Evolutionary conservation across 352 stramenopile genomes (phyloP).

Genomic region (Globisporangium emineosum): DNA sequence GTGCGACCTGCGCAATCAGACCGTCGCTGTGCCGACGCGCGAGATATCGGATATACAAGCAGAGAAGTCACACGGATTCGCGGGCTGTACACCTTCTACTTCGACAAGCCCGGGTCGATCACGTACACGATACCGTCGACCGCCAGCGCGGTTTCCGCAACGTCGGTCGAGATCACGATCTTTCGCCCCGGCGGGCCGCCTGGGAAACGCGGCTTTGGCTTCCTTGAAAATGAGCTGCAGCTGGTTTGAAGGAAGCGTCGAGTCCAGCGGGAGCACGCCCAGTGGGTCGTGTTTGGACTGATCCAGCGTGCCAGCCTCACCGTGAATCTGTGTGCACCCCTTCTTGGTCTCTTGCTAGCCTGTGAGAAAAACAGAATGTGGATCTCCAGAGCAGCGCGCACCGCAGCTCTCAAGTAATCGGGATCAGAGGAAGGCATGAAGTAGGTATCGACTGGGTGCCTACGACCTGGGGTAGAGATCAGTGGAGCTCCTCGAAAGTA

Average conservation of each 20-base stretch:
- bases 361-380: too few species aligned
- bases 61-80: constrained; percentile 97
- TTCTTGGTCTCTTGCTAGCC: too few species aligned
- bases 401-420: too few species aligned
- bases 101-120: constrained; percentile 98
- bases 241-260: constrained; percentile 97
- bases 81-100: constrained; percentile 99
- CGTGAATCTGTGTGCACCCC: too few species aligned
- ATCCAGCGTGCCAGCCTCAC: too few species aligned
- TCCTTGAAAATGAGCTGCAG: constrained; percentile 99
- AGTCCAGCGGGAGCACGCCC: too few species aligned
- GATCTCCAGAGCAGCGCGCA: too few species aligned
- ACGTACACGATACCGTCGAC: constrained; percentile 99
- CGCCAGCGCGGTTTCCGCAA: constrained; percentile 99
- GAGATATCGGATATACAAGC: constrained; percentile 97
- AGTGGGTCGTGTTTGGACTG: too few species aligned
- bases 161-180: constrained; percentile 98
- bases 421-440: too few species aligned
- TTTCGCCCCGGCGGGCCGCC: constrained; percentile 89
- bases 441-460: constrained; percentile 97
- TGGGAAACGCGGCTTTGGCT: constrained; percentile 82
- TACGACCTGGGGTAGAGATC: constrained; percentile 92
- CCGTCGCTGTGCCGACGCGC: constrained; percentile 91
- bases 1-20: constrained; percentile 91
- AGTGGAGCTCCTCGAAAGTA: constrained; percentile 96